Base-by-base conservation (phyloP, 139 green algal species). In the Asterochloris erici region DNA sequence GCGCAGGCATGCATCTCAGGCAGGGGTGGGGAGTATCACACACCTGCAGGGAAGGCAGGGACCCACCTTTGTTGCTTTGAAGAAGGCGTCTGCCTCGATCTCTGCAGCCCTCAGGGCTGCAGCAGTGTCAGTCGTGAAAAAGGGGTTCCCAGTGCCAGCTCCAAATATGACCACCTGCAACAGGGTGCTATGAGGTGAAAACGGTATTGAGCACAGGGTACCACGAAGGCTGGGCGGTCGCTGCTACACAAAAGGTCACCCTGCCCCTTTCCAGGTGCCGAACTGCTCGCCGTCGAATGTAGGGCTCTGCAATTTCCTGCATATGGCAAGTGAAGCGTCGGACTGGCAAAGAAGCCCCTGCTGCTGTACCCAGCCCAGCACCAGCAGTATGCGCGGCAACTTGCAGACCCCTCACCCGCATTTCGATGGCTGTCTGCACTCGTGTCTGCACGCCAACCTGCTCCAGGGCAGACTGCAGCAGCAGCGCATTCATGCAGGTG, bases 121-220 rank as follows among this genome's bases (percentile, higher is more conserved):
- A 0, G 95, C 96, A 11, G 96, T 99, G 91, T 99, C 97, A 0
- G 97, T 99, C 0, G 97, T 98, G 86, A 99, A 99, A 89, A 98
- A 99, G 11, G 97, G 97, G 86, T 98, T 99, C 77, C 97, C 97
- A 1, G 96, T 99, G 60, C 94, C 90, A 63, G 47, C 63, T 54
- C 82, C 68, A 74, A 80, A 74, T 12, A 74, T 75, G 23, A 84
- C 80, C 10, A 78, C 71, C 38, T 54, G 38, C 38, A 54, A 54
- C 38, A 54, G 38, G 38, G 38, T 54, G 38, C 38, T 54, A 54
- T 54, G 38, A 6, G 38, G 38, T 54, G 38, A 54, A 54, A 6
- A 54, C 6, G 38, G 38, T 54, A 6, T 54, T 54, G 6, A 54
- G 38, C 38, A 54, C n/a, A 73, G 66, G 21, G 21, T 27, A 27